Base-by-base conservation (phyloP, 2,329 filamentous ascomycete species). In the Alternaria dauci region DNA sequence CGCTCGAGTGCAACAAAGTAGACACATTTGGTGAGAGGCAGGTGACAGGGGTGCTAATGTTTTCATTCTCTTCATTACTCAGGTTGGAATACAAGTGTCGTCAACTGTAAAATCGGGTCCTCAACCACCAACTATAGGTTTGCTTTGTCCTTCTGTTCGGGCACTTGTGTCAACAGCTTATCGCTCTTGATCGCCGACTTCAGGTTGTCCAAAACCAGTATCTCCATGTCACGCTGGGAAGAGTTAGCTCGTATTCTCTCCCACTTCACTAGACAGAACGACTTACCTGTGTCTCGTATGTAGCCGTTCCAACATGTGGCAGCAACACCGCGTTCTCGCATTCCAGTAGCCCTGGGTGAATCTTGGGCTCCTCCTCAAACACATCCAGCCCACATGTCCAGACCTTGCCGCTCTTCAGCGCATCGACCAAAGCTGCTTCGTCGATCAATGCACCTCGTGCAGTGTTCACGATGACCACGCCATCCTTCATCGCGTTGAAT, bases 301-400 rank as follows among this genome's bases (percentile, higher is more conserved):
- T 88, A 61, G 78, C 82, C 1, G 86, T 89, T 20, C 86, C 87
- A 64, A 89, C 84, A 67, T 89, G 87, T 39, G 87, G 87, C 63
- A 88, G 71, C 65, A 88, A 67, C 66, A 88, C 85, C 4, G 80
- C 81, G 52, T 84, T 84, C 68, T 81, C 79, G 51, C 83, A 77
- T 36, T 81, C 79, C 52, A 86, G 61, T 51, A 85, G 71, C 0
- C 84, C 86, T 1, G 80, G 78, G 62, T 88, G 81, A 47, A 84
- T 81, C 66, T 81, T 83, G 30, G 83, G 84, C 74, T 88, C 86
- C 51, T 83, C 79, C 70, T 88, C 85, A 55, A 83, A 88, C 9
- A 88, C 86, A 62, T 88, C 86, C 32, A 88, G 70, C 0, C 86
- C 86, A 0, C 80, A 84, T 3, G 83, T 82, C 59, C 81, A 83